Evolutionary conservation across 768 basidiomycete genomes (phyloP).

Genomic region (Favolaschia claudopus): DNA sequence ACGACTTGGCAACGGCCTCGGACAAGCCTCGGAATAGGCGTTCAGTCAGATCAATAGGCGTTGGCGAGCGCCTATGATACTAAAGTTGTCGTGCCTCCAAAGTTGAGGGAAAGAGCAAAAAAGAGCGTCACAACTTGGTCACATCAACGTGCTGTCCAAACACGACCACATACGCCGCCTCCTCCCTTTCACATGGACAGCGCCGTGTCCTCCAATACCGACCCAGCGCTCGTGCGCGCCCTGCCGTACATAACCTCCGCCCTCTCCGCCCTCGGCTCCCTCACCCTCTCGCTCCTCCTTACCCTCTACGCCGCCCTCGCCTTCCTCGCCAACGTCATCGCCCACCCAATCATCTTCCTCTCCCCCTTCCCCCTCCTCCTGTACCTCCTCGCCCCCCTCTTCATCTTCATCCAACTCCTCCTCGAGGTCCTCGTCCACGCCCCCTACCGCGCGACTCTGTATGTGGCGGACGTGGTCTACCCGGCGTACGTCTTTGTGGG

Average conservation of each 20-base stretch:
- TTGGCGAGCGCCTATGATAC: too few species aligned
- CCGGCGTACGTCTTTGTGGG: conserved; percentile 66
- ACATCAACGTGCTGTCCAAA: too few species aligned
- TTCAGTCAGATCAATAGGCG: too few species aligned
- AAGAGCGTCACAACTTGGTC: too few species aligned
- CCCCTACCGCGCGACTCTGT: conserved; percentile 50
- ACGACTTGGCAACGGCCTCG: too few species aligned
- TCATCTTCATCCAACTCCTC: conserved; percentile 48
- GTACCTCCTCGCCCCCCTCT: conserved; percentile 58
- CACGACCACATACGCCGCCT: too few species aligned
- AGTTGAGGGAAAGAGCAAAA: too few species aligned
- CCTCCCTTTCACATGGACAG: too few species aligned
- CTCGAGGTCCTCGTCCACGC: conserved; percentile 51
- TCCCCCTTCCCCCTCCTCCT: conserved; percentile 40
- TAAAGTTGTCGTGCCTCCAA: too few species aligned
- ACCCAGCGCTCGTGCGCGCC: too few species aligned
- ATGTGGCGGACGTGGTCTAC: conserved; percentile 52
- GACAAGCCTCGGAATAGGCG: too few species aligned
- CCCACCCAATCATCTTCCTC: conserved; percentile 20
- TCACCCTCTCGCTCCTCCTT: neutral
- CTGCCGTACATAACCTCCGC: neutral
- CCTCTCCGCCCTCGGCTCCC: neutral
- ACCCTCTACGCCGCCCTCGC: neutral
- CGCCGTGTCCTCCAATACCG: too few species aligned
- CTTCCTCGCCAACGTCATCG: neutral